phyloP scores from a whole-genome alignment of 176 grass and related monocot genomes.

The Aegilops speltoides region DNA sequence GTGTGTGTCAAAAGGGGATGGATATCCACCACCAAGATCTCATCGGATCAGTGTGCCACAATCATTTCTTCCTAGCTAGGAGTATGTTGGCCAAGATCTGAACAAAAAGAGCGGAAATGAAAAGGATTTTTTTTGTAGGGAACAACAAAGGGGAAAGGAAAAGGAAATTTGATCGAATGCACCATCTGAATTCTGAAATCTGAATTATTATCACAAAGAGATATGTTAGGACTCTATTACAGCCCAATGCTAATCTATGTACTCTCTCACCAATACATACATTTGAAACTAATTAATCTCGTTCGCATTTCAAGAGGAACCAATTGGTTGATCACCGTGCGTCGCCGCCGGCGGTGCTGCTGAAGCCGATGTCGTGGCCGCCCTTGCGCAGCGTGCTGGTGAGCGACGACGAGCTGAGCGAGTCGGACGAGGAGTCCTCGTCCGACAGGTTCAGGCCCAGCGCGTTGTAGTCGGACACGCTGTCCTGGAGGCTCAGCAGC shows the following conservation, averaged over 20 bases:
- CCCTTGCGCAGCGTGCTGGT: slow-evolving; percentile 59
- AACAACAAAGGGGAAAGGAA: not conserved
- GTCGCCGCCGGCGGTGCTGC: slow-evolving; percentile 30
- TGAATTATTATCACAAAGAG: slow-evolving; percentile 23
- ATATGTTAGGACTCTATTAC: not conserved
- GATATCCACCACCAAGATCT: slow-evolving; percentile 12
- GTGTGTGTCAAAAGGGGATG: not conserved
- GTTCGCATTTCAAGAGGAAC: not conserved
- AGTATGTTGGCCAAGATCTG: not conserved
- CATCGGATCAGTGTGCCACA: not conserved
- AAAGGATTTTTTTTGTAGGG: no score
- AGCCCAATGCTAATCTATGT: slow-evolving; percentile 59
- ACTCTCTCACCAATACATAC: slow-evolving; percentile 42
- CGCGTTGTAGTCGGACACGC: slow-evolving; percentile 92
- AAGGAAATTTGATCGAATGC: not conserved
- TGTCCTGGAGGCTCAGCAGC: slow-evolving; percentile 84
- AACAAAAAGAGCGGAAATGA: not conserved
- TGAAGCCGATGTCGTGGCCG: slow-evolving; percentile 49
- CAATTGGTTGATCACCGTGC: not conserved
- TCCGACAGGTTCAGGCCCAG: slow-evolving; percentile 55
- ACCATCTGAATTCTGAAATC: slow-evolving; percentile 36
- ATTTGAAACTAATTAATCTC: slow-evolving; percentile 11
- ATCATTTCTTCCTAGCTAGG: no score
- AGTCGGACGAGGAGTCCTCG: slow-evolving; percentile 45
- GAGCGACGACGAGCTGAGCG: slow-evolving; percentile 59